Conservation (phyloP, 2,329 filamentous ascomycete genomes). For the Colletotrichum karsti region DNA sequence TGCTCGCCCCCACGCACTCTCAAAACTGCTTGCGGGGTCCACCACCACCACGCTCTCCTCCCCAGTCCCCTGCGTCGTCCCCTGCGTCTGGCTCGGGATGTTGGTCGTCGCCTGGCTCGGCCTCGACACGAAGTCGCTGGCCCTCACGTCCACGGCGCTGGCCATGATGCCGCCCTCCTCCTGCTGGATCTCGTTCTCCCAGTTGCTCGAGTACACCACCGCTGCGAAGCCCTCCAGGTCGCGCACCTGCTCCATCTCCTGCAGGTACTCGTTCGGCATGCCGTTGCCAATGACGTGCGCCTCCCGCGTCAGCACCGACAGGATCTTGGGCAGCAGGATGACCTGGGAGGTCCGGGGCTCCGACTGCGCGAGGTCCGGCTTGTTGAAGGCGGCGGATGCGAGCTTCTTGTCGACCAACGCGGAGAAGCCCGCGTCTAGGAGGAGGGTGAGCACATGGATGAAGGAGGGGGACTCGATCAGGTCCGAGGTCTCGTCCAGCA, state of each 20-base stretch:
- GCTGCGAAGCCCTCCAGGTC: slow-evolving; percentile 87
- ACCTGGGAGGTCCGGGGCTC: slow-evolving; percentile 60
- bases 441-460: slow-evolving; percentile 81
- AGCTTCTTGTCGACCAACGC: slow-evolving; percentile 85
- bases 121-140: slow-evolving; percentile 31
- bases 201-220: slow-evolving; percentile 88
- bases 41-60: slow-evolving; percentile 65
- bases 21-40: slow-evolving; percentile 61
- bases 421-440: slow-evolving; percentile 89
- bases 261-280: slow-evolving; percentile 74
- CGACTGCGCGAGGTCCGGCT: slow-evolving; percentile 41
- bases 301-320: slow-evolving; percentile 90
- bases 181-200: slow-evolving; percentile 70
- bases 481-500: slow-evolving; percentile 95
- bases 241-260: slow-evolving; percentile 78
- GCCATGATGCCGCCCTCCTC: slow-evolving; percentile 47
- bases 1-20: slow-evolving; percentile 77
- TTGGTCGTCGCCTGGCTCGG: slow-evolving; percentile 26
- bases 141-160: slow-evolving; percentile 44
- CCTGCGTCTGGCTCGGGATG: slow-evolving; percentile 30
- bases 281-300: slow-evolving; percentile 89
- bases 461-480: slow-evolving; percentile 95
- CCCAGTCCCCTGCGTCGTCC: slow-evolving; percentile 33
- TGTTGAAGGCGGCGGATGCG: slow-evolving; percentile 79
- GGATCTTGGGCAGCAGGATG: slow-evolving; percentile 81